These are phyloP conservation scores for Malania oleifera DNA, from an alignment of 164 flowering plant genomes.

Conservation along the genomic window DNA sequence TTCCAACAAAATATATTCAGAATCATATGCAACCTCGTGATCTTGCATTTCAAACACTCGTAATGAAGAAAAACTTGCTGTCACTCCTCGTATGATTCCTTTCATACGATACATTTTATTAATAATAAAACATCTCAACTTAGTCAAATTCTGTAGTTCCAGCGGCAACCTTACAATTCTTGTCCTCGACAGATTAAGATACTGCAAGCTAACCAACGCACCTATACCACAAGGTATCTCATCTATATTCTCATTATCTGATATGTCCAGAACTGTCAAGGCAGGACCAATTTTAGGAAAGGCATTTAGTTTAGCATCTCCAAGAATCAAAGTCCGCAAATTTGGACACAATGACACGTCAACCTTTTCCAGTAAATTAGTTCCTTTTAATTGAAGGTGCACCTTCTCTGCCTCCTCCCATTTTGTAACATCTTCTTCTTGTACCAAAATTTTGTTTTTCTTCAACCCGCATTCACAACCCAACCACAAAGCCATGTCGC, in stretches of 20 bases:
- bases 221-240: too few species aligned
- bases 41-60: not conserved
- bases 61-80: not conserved
- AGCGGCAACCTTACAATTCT: too few species aligned
- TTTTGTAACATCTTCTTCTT: not conserved
- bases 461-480: not conserved
- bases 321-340: constrained; percentile 17
- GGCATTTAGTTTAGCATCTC: too few species aligned
- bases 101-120: not conserved
- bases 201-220: too few species aligned
- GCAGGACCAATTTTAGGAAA: too few species aligned
- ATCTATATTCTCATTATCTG: too few species aligned
- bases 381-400: constrained; percentile 8
- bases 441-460: constrained; percentile 8
- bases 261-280: too few species aligned
- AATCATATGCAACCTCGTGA: too few species aligned
- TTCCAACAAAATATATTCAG: too few species aligned
- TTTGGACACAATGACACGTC: constrained; percentile 17
- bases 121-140: not conserved
- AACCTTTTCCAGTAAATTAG: not conserved
- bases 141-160: not conserved
- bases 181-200: too few species aligned
- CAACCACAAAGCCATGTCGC: not conserved
- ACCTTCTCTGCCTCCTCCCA: constrained; percentile 16
- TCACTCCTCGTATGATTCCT: not conserved